Percentiles rank a stretch among this genome's conserved stretches.
These are phyloP conservation scores for Arthrinium phaeospermum DNA, from an alignment of 2,329 filamentous ascomycete genomes.

Conservation along the genomic window DNA sequence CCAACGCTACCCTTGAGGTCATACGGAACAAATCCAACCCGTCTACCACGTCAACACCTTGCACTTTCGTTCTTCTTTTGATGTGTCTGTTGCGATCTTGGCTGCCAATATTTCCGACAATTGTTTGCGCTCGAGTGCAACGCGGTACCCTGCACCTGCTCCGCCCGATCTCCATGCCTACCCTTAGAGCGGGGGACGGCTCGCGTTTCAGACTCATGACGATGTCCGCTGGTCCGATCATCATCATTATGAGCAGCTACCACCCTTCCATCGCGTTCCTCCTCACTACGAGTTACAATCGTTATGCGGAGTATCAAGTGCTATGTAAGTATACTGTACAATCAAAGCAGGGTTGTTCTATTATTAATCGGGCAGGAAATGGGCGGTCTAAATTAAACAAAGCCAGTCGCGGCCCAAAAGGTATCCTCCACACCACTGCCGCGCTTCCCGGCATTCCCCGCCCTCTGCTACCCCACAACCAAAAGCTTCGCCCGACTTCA, in stretches of 20 bases:
- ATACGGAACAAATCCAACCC: neutral
- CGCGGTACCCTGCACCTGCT: too few relatives aligned
- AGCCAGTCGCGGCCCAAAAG: neutral
- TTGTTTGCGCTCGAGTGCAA: too few relatives aligned
- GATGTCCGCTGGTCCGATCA: neutral
- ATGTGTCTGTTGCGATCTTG: too few relatives aligned
- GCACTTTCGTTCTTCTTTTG: too few relatives aligned
- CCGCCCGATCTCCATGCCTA: too few relatives aligned
- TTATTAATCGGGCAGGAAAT: neutral
- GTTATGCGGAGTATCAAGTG: neutral
- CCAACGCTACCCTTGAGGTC: neutral
- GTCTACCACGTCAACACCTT: too few relatives aligned
- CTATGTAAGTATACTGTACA: too few relatives aligned
- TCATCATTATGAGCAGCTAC: neutral
- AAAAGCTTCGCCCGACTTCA: conserved; percentile 6
- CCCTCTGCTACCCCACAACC: neutral
- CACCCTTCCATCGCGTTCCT: too few relatives aligned
- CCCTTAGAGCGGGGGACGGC: too few relatives aligned
- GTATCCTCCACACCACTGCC: neutral
- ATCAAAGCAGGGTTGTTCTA: neutral
- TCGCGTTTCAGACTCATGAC: neutral
- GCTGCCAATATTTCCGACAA: too few relatives aligned
- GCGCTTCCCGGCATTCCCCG: neutral
- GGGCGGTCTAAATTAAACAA: neutral
- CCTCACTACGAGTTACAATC: neutral